Evolutionary conservation across 164 flowering plant genomes (phyloP).

Genomic region (Stephania yunnanensis): DNA sequence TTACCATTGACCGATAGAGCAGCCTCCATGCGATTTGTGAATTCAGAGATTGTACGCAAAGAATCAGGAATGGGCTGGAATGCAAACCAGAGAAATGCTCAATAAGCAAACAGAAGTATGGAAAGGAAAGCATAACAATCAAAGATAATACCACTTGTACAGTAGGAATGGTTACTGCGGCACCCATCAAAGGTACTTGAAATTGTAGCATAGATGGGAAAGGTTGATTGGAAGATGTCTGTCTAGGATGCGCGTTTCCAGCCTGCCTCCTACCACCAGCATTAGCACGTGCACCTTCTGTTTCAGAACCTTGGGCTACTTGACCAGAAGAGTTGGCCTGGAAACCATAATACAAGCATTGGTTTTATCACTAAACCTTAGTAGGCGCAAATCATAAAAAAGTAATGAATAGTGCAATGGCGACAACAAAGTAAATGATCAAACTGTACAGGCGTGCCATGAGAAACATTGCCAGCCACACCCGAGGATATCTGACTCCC

Average conservation of each 20-base stretch:
- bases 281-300: conserved; percentile 35
- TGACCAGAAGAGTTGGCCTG: conserved; percentile 40
- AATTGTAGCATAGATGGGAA: conserved; percentile 43
- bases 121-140: background rate
- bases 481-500: conserved; percentile 40
- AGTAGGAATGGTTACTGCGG: conserved; percentile 58
- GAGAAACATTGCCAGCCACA: conserved; percentile 28
- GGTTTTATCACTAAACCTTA: background rate
- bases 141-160: conserved; percentile 39
- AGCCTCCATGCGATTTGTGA: conserved; percentile 73
- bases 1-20: conserved; percentile 59
- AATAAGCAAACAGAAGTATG: background rate
- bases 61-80: conserved; percentile 90
- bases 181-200: conserved; percentile 52
- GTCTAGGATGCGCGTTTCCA: conserved; percentile 45
- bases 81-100: conserved; percentile 6
- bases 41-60: conserved; percentile 64
- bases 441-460: conserved; percentile 36
- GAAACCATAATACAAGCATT: conserved; percentile 3
- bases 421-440: background rate
- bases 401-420: background rate
- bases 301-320: conserved; percentile 43
- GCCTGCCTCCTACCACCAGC: conserved; percentile 36
- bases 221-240: conserved; percentile 32
- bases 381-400: background rate